Conservation (phyloP, 2,329 filamentous ascomycete genomes). For the Harringtonia aguacate region DNA sequence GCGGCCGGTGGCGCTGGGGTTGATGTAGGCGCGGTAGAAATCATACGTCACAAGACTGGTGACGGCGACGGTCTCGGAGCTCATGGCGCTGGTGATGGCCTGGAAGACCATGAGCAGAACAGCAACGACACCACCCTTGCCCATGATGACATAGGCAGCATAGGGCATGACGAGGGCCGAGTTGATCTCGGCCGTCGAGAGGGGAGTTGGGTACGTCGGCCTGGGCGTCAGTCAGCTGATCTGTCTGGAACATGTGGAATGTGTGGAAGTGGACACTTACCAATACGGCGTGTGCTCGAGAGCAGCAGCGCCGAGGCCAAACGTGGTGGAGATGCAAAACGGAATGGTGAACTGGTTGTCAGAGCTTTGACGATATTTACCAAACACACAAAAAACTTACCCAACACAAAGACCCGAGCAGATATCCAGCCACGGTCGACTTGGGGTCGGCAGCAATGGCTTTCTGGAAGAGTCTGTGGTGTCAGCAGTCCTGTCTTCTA, state of each 20-base stretch:
- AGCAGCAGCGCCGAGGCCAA: background rate
- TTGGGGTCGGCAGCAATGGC: background rate
- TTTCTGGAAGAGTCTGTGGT: background rate
- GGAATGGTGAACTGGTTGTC: background rate
- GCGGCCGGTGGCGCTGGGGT: background rate
- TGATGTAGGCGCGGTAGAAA: background rate
- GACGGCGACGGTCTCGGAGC: background rate
- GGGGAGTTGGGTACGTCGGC: background rate
- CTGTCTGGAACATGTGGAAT: too few species aligned
- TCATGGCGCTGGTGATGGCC: background rate
- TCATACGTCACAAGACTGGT: background rate
- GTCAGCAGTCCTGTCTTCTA: too few species aligned
- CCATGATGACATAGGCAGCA: conserved; percentile 54
- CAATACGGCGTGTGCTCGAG: background rate
- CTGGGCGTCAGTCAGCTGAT: background rate
- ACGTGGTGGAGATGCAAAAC: background rate
- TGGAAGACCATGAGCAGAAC: background rate
- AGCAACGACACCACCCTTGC: conserved; percentile 53
- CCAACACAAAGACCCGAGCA: background rate
- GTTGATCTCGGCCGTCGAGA: background rate
- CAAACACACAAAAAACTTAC: background rate
- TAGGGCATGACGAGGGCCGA: background rate
- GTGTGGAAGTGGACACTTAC: too few species aligned
- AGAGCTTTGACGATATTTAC: background rate
- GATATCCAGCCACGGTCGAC: background rate